Base-by-base conservation (phyloP, 345 rosid genomes). In the Sonneratia caseolaris region DNA sequence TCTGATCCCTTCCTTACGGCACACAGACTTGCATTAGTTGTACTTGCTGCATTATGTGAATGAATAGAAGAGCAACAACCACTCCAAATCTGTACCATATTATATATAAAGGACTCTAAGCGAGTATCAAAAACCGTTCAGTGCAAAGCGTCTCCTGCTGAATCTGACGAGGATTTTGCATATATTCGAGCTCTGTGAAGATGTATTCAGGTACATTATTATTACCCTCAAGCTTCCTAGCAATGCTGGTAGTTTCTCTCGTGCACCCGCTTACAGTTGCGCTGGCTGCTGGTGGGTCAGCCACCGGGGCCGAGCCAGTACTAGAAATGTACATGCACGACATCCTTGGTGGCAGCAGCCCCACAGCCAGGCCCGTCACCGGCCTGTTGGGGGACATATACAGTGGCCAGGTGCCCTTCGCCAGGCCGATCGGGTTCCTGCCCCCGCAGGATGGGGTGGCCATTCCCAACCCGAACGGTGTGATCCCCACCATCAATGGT, bases 331-430 rank as follows among this genome's bases (percentile, higher is more conserved):
- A 83, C 82, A 85, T 95, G 97, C 97, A 92, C 68, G 99, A 95
- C 81, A 76, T 92, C 73, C 92, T 92, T 0, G 97, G 97, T 2
- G 99, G 99, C 47, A 81, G 89, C 77, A 95, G 79, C 72, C 97
- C 97, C 2, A 90, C 97, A 0, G 96, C 97, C 0, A 86, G 97
- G 71, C 99, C 97, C 0, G 74, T 95, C 81, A 93, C 99, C 0
- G 99, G 99, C 76, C 76, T 95, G 83, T 85, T 90, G n/a, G 99
- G 99, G 19, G 89, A 86, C 84, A 92, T 95, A n/a, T 95, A 92
- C 80, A 86, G 82, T 15, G 97, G 97, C 22, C 97, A 95, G 72
- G 99, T 95, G 48, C 97, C 99, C 37, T 95, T 90, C 72, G 99
- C 99, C 22, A 88, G 81, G 81, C 93, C 88, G 22, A 72, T 92